phyloP scores from a whole-genome alignment of 2,329 filamentous ascomycete species.

The Daldinia eschscholtzii region DNA sequence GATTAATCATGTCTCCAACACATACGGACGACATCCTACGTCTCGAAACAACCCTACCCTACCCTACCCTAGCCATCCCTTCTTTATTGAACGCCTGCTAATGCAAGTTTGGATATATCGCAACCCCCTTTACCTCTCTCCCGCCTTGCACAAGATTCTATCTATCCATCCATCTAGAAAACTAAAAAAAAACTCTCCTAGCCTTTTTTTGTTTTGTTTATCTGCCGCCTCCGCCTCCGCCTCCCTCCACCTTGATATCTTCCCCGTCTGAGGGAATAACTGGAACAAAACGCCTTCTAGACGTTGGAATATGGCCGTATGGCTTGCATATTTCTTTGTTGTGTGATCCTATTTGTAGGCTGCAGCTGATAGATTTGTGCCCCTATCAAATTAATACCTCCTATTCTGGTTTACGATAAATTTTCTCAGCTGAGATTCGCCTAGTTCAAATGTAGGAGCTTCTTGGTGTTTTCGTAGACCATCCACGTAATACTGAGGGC shows the following conservation, averaged over 20 bases:
- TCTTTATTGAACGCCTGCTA: slow-evolving; percentile 37
- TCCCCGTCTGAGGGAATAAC: neutral
- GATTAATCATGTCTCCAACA: neutral
- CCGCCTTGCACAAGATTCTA: slow-evolving; percentile 15
- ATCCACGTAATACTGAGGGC: slow-evolving; percentile 96
- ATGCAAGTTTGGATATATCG: slow-evolving; percentile 44
- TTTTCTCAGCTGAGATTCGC: neutral
- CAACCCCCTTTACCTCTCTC: neutral
- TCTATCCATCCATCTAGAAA: slow-evolving; percentile 32
- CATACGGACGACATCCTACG: slow-evolving; percentile 5
- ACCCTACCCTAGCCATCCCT: neutral
- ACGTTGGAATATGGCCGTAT: neutral
- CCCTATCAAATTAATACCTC: neutral
- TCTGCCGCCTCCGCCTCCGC: slow-evolving; percentile 10
- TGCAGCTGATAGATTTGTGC: neutral
- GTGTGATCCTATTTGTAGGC: neutral
- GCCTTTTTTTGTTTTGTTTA: neutral
- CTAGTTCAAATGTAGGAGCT: slow-evolving; percentile 69
- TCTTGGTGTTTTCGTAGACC: slow-evolving; percentile 92
- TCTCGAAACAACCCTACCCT: slow-evolving; percentile 7
- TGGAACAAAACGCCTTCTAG: neutral
- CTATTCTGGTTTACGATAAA: neutral
- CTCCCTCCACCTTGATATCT: neutral
- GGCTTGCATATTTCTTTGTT: neutral
- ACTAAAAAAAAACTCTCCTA: slow-evolving; percentile 1